phyloP scores from a whole-genome alignment of 2,329 filamentous ascomycete species.

The Cladosporium oxysporum region DNA sequence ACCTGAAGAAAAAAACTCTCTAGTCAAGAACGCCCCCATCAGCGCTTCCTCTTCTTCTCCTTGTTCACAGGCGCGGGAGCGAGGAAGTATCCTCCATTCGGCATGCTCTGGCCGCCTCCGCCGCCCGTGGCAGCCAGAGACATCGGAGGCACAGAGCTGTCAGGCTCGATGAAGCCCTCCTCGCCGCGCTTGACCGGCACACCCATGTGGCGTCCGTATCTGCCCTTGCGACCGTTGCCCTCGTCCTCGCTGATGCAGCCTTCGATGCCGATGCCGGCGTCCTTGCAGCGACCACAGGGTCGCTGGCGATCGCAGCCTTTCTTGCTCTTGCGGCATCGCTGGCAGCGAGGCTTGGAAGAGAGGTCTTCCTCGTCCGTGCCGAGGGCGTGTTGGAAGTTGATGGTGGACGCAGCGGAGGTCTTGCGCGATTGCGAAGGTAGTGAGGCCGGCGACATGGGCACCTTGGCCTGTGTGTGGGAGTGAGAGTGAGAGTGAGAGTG shows the following conservation, averaged over 20 bases:
- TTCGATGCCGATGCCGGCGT: conserved; percentile 89
- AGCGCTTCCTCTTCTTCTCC: conserved; percentile 67
- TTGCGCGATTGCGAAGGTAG: conserved; percentile 72
- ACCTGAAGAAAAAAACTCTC: neutral
- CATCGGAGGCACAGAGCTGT: conserved; percentile 22
- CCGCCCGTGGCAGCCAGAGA: conserved; percentile 28
- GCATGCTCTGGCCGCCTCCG: conserved; percentile 24
- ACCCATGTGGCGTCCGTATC: conserved; percentile 74
- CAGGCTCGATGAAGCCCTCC: conserved; percentile 24
- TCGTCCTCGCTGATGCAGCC: conserved; percentile 98
- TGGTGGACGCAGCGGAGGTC: conserved; percentile 62
- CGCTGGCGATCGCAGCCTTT: conserved; percentile 97
- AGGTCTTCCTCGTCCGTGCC: conserved; percentile 81
- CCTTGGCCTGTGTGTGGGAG: conserved; percentile 36
- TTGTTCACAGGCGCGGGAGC: conserved; percentile 52
- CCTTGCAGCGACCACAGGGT: conserved; percentile 91
- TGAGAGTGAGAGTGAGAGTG: conserved; percentile 20
- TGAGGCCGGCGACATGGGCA: conserved; percentile 59
- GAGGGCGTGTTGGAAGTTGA: conserved; percentile 61
- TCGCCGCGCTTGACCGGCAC: conserved; percentile 62
- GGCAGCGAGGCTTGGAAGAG: conserved; percentile 93
- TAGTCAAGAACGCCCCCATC: neutral
- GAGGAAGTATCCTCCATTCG: conserved; percentile 36
- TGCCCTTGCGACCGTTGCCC: conserved; percentile 92
- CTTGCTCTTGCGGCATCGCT: conserved; percentile 98